Base-by-base conservation (phyloP, 306 rosid species). In the Prunus padus region DNA sequence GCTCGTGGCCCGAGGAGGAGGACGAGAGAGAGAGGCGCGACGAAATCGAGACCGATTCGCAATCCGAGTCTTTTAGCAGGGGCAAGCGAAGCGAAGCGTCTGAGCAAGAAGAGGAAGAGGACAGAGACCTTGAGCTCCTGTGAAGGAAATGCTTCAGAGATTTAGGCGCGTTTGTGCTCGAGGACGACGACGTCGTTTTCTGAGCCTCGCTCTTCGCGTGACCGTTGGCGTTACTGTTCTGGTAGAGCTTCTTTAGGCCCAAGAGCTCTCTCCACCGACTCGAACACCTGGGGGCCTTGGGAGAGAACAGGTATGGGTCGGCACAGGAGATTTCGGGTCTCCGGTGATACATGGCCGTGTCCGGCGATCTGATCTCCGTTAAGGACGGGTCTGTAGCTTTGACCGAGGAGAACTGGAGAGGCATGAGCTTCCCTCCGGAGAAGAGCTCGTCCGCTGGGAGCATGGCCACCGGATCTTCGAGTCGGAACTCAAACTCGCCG, bases 241-340 rank as follows among this genome's bases (percentile, higher is more conserved):
- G 91, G 79, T 87, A 86, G 56, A 90, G 86, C 80, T 89, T 92
- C 62, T 90, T 96, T 15, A 92, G 52, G 47, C 98, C 96, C 37
- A 96, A 62, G 0, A 96, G 84, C 80, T 96, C 98, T 49, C 87
- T 96, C 99, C 98, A 92, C 65, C 96, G 88, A 81, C 96, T 90
- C 3, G 99, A 90, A 46, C 98, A 96, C n/a, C 98, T 85, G n/a
- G 98, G 99, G 0, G 98, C 99, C 79, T 96, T 96, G 0, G 99
- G 98, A 4, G 97, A 96, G 79, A 92, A 96, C 76, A 90, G 63
- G 79, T 82, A 88, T 0, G 90, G 88, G 10, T 96, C 98, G 1
- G 84, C 11, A 16, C 80, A 20, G 13, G 84, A 54, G 10, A 73
- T 16, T 10, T 85, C 90, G 4, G 46, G 30, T 56, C 85, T 65